Conservation (phyloP, 2,329 filamentous ascomycete species). For the Xylaria sp. region DNA sequence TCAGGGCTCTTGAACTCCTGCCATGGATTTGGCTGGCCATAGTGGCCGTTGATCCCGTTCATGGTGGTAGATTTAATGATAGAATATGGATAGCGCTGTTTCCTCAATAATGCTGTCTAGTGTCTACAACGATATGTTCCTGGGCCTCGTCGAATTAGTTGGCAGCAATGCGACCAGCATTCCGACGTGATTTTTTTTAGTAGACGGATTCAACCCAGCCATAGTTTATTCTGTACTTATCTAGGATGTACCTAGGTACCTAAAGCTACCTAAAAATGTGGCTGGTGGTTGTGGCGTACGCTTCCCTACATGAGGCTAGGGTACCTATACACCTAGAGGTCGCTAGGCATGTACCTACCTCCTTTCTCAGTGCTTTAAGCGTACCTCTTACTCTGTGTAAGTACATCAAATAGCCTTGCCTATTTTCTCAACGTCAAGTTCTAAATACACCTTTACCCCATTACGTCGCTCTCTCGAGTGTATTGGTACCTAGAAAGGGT, state of each 20-base stretch:
- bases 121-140: conserved; percentile 1
- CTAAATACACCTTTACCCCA: neutral
- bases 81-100: neutral
- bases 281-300: no score
- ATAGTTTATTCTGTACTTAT: conserved; percentile 4
- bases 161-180: conserved; percentile 19
- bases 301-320: no score
- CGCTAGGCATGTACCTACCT: neutral
- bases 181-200: conserved; percentile 29
- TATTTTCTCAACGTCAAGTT: neutral
- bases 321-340: no score
- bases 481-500: neutral
- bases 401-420: conserved; percentile 15
- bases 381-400: no score
- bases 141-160: neutral
- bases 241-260: neutral
- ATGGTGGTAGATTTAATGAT: conserved; percentile 54
- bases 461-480: neutral
- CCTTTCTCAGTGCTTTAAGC: neutral
- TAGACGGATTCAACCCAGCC: conserved; percentile 15
- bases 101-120: neutral
- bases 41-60: conserved; percentile 66
- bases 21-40: conserved; percentile 71
- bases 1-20: conserved; percentile 84
- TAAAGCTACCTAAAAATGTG: neutral